Evolutionary conservation across 1,284 basidiomycete species (phyloP), one percentile per base, ranked within the genome.

Genomic region (Moesziomyces aphidis): DNA sequence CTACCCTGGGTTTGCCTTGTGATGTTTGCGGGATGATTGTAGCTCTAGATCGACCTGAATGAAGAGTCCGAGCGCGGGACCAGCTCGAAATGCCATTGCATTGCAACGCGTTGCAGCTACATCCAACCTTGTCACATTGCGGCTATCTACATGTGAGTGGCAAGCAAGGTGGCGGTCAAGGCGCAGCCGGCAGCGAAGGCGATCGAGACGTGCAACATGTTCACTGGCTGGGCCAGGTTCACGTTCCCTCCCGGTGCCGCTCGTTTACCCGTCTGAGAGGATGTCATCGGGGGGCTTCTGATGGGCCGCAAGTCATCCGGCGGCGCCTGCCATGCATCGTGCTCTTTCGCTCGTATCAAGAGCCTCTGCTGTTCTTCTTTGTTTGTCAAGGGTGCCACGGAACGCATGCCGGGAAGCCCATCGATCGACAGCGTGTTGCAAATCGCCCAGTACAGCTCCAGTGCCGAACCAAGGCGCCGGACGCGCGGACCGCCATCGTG

Each of bases 331-430:
- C 22, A 24, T 11, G 46, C 46, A 26, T 48, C 46, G 23, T 48
- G 46, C 46, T 48, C 22, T 26, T 48, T 48, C 13, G 46, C 46
- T 24, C 22, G 23, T 24, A 9, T 11, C 46, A 48, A 26, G 4
- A 48, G 46, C 46, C 46, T 48, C 46, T 48, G 46, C 46, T 48
- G 21, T 26, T 48, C 46, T 5, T 48, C 22, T 17, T 17, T 11
- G 23, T 48, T 17, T 21, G 23, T 48, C 46, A 48, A 24, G 22
- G 46, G 46, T 48, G 46, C 46, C 46, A 48, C 46, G 23, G 22
- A 48, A 22, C 46, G 42, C 31, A 60, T 39, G 28, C 57, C 57
- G 23, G 57, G 57, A 10, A 60, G 45, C n/a, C 48, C 57, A 44
- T 60, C 57, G n/a, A 60, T 42, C 10, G 45, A 49, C 31, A 49